Evolutionary conservation across 495 filamentous ascomycete genomes (phyloP), one percentile per base, ranked within the genome.

Genomic region (Neurospora sp.): DNA sequence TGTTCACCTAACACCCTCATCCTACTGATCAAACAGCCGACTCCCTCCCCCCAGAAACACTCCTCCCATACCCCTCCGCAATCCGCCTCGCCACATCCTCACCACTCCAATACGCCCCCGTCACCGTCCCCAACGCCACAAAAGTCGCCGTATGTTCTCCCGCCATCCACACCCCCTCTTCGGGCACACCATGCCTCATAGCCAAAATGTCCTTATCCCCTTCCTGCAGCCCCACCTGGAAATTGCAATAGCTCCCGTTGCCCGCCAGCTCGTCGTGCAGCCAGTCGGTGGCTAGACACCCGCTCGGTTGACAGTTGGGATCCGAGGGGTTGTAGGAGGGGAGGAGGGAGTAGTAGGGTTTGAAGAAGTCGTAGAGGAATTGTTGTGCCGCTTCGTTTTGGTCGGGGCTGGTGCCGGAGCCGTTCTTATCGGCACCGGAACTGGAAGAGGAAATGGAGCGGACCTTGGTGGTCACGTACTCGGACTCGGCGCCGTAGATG

Each of bases 81-180:
- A 97, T 85, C 80, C 90, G 87, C 74, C 82, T 86, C 16, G 87
- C 94, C 40, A 92, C 92, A 7, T 86, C 86, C 82, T 98, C 93
- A 1, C 95, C 95, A 79, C 92, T 94, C 94, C 93, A 97, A 74
- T 93, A 98, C 12, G 94, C 94, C 3, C 94, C 94, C 3, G 93
- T 94, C 12, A 89, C 91, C 8, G 94, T 97, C 1, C 94, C 94
- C 69, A 97, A 79, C 18, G 92, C 93, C 22, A 94, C 89, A 80
- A 97, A 96, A 38, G 95, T 95, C 37, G 93, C 89, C 38, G 94
- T 97, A 82, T 98, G 96, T 80, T 99, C 95, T 0, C 95, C 95
- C 1, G 95, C 96, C 75, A 98, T 88, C 94, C 94, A 99, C 4
- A 98, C 75, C 1, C 90, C 89, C 20, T 92, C 85, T 14, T 87